A percentile compares a stretch with the other conserved stretches of the same genome.
Evolutionary conservation across 164 flowering plant genomes (phyloP).

Genomic region (Dillenia turbinata): DNA sequence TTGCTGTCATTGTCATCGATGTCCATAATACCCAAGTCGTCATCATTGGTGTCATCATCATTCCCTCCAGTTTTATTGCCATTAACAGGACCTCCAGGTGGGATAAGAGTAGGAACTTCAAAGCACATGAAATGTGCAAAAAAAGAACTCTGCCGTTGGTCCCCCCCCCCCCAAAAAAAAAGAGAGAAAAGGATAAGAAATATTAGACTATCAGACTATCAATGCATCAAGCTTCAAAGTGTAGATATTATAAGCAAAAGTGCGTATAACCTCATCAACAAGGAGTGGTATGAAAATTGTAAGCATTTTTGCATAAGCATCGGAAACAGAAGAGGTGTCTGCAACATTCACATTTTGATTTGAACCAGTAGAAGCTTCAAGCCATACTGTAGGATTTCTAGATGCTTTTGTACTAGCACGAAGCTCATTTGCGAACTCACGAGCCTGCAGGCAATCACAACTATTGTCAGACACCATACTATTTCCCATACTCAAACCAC

Average conservation of each 20-base stretch:
- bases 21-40: slow-evolving; percentile 93
- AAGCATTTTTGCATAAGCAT: slow-evolving; percentile 94
- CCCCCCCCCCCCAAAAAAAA: neutral
- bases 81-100: slow-evolving; percentile 57
- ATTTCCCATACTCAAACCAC: neutral
- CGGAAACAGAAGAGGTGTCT: slow-evolving; percentile 92
- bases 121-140: slow-evolving; percentile 99
- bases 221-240: no score
- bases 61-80: slow-evolving; percentile 44
- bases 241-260: neutral
- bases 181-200: neutral
- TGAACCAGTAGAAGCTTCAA: slow-evolving; percentile 81
- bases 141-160: slow-evolving; percentile 81
- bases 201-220: neutral
- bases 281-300: slow-evolving; percentile 94
- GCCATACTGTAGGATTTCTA: slow-evolving; percentile 86
- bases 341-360: slow-evolving; percentile 59
- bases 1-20: slow-evolving; percentile 84
- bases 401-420: slow-evolving; percentile 97
- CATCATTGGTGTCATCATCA: slow-evolving; percentile 56
- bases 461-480: slow-evolving; percentile 1
- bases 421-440: slow-evolving; percentile 98
- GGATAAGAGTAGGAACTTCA: slow-evolving; percentile 94
- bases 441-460: slow-evolving; percentile 58
- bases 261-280: slow-evolving; percentile 80